phyloP scores from a whole-genome alignment of 441 rosid species.

The Metrosideros polymorpha region DNA sequence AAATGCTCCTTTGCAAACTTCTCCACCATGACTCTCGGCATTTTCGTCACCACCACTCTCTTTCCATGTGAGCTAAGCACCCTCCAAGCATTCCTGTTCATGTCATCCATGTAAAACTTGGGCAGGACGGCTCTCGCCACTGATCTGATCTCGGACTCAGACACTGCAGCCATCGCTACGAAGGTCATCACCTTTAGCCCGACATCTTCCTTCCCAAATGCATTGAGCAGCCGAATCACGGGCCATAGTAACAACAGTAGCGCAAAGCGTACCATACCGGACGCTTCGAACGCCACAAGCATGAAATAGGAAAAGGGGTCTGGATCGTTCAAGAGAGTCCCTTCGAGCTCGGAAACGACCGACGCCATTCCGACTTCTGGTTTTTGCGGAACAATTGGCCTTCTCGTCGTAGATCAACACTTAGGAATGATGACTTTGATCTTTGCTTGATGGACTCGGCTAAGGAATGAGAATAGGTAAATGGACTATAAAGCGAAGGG shows the following conservation, averaged over 20 bases:
- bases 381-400: background rate
- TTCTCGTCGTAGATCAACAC: background rate
- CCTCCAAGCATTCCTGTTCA: slow-evolving; percentile 62
- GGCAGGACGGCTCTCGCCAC: slow-evolving; percentile 89
- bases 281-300: slow-evolving; percentile 82
- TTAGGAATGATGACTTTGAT: background rate
- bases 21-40: slow-evolving; percentile 71
- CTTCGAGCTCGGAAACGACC: slow-evolving; percentile 70
- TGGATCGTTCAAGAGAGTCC: slow-evolving; percentile 49
- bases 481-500: background rate
- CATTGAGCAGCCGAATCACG: slow-evolving; percentile 33
- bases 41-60: slow-evolving; percentile 59
- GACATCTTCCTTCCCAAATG: slow-evolving; percentile 23
- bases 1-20: slow-evolving; percentile 70
- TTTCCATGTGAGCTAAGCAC: slow-evolving; percentile 40
- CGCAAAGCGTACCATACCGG: slow-evolving; percentile 61
- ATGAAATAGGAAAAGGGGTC: slow-evolving; percentile 71
- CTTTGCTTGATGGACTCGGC: background rate
- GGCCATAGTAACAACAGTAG: slow-evolving; percentile 54
- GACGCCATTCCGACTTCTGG: slow-evolving; percentile 23
- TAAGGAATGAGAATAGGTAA: background rate
- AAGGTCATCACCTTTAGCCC: slow-evolving; percentile 60
- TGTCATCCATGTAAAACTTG: slow-evolving; percentile 67
- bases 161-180: slow-evolving; percentile 44
- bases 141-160: slow-evolving; percentile 49